Evolutionary conservation across 495 filamentous ascomycete species (phyloP).

Genomic region (Halenospora varia): DNA sequence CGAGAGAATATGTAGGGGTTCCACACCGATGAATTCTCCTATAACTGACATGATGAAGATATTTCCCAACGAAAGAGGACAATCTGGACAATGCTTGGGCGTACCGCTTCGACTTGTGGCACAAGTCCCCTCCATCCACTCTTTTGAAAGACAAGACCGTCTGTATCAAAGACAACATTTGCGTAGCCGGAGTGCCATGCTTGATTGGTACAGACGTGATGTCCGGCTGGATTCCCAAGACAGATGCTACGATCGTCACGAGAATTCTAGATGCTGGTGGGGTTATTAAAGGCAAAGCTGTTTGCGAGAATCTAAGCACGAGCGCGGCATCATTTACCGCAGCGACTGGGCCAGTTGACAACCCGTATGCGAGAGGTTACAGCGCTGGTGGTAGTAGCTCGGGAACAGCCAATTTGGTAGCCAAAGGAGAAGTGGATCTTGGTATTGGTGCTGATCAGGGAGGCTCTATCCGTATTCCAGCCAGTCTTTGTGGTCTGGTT

Average conservation of each 20-base stretch:
- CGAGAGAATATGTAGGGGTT: conserved; percentile 16
- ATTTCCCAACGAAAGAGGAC: conserved; percentile 22
- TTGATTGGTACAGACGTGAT: conserved; percentile 23
- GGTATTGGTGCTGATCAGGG: conserved; percentile 50
- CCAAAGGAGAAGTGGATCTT: conserved; percentile 39
- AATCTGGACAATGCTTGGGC: conserved; percentile 41
- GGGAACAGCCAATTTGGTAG: conserved; percentile 43
- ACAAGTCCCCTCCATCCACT: conserved; percentile 10
- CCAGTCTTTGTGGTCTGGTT: conserved; percentile 35
- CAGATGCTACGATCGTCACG: conserved; percentile 44
- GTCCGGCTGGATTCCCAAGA: conserved; percentile 33
- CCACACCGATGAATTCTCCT: not conserved
- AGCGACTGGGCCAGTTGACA: conserved; percentile 39
- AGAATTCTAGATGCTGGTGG: conserved; percentile 43
- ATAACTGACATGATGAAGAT: conserved; percentile 15
- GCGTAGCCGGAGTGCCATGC: conserved; percentile 20
- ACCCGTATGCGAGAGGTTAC: conserved; percentile 34
- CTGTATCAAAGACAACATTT: conserved; percentile 26
- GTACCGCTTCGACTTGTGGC: conserved; percentile 23
- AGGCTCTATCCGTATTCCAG: conserved; percentile 48
- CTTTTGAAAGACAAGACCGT: conserved; percentile 20
- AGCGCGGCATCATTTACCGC: conserved; percentile 36
- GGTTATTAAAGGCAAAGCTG: conserved; percentile 38
- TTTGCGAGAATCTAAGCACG: conserved; percentile 41
- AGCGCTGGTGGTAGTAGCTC: conserved; percentile 47